Evolutionary conservation across 139 green algal species (phyloP).

Genomic region (Chlorella sp.): DNA sequence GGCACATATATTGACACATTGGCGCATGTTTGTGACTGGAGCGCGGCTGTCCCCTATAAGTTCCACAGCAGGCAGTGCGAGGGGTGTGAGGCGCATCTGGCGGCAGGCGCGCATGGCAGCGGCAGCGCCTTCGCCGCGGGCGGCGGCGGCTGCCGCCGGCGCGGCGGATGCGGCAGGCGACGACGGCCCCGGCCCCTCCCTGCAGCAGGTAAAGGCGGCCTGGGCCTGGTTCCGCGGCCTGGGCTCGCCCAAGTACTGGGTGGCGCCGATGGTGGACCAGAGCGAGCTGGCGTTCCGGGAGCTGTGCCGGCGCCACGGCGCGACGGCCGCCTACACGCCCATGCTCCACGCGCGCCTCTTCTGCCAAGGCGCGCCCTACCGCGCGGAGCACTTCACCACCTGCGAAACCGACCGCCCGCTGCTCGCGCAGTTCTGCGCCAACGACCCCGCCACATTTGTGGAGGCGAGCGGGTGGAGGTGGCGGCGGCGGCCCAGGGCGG

Average conservation of each 20-base stretch:
- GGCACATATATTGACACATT: no score
- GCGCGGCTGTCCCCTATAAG: neutral
- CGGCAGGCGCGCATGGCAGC: neutral
- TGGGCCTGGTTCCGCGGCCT: conserved; percentile 80
- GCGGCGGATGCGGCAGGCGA: neutral
- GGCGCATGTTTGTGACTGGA: no score
- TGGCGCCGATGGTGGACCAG: conserved; percentile 98
- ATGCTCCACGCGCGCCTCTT: conserved; percentile 97
- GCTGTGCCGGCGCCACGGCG: conserved; percentile 88
- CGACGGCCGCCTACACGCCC: conserved; percentile 92
- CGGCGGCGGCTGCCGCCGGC: neutral
- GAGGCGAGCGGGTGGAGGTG: no score
- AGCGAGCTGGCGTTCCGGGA: conserved; percentile 95
- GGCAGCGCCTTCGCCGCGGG: neutral
- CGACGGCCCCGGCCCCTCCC: neutral
- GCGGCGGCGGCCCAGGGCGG: no score
- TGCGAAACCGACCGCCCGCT: conserved; percentile 80
- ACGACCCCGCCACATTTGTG: conserved; percentile 89
- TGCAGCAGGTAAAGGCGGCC: conserved; percentile 36
- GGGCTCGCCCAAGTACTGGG: conserved; percentile 71
- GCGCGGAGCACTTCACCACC: conserved; percentile 89
- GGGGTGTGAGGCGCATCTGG: neutral
- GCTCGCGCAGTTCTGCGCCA: conserved; percentile 97
- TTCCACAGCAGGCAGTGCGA: neutral
- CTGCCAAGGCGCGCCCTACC: conserved; percentile 74